Evolutionary conservation across 1,284 basidiomycete genomes (phyloP).

Genomic region (Pulchroboletus neoregius): DNA sequence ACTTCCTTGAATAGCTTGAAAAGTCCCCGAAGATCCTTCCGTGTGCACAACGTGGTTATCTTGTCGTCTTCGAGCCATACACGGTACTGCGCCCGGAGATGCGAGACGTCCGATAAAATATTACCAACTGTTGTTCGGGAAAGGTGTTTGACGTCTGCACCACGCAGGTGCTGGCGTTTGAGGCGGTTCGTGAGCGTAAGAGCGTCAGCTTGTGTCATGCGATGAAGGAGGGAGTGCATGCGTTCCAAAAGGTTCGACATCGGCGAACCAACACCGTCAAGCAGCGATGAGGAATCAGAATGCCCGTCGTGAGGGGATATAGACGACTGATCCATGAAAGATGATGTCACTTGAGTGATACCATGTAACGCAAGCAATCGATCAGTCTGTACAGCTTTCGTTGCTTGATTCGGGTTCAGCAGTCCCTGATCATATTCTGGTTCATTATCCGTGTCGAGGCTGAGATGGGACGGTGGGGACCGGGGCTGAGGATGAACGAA

Average conservation of each 20-base stretch:
- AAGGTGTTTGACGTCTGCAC: conserved; percentile 83
- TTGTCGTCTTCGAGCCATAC: conserved; percentile 67
- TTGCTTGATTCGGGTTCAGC: conserved; percentile 42
- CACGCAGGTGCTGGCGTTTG: conserved; percentile 86
- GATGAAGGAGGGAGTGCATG: conserved; percentile 59
- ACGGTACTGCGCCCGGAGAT: conserved; percentile 77
- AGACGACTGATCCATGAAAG: conserved; percentile 42
- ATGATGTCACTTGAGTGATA: conserved; percentile 33
- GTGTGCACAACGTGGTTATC: conserved; percentile 58
- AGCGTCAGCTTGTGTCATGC: conserved; percentile 80
- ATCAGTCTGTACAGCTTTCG: conserved; percentile 77
- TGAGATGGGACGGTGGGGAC: conserved; percentile 39
- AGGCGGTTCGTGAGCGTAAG: conserved; percentile 85
- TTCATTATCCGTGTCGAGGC: conserved; percentile 48
- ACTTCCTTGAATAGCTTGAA: conserved; percentile 86
- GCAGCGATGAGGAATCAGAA: conserved; percentile 66
- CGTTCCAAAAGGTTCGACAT: conserved; percentile 71
- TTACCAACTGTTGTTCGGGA: conserved; percentile 79
- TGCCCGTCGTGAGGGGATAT: conserved; percentile 52
- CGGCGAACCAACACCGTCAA: conserved; percentile 48
- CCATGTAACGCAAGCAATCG: conserved; percentile 30
- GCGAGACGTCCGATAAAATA: conserved; percentile 69
- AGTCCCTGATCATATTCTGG: conserved; percentile 35
- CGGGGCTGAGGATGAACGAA: conserved; percentile 38
- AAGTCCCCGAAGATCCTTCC: conserved; percentile 80